Conservation (phyloP, 495 filamentous ascomycete species). For the Talaromyces stipitatus region DNA sequence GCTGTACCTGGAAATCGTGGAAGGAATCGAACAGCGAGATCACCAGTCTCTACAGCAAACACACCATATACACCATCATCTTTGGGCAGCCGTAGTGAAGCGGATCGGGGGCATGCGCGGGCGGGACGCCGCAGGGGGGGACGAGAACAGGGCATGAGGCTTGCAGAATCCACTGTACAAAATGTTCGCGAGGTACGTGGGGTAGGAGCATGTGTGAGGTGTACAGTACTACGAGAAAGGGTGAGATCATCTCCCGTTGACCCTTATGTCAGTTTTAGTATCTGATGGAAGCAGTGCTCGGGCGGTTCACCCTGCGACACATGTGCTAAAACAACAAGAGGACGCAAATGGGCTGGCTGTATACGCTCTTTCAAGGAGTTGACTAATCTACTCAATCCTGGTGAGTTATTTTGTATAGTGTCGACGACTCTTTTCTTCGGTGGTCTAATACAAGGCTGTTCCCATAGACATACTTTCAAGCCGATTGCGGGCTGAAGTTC, state of each 20-base stretch:
- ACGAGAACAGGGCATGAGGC: neutral
- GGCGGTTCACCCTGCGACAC: neutral
- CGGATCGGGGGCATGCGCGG: neutral
- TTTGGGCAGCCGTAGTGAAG: neutral
- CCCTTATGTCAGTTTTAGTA: neutral
- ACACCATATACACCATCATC: neutral
- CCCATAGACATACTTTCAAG: neutral
- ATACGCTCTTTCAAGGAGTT: neutral
- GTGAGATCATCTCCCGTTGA: neutral
- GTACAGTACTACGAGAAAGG: neutral
- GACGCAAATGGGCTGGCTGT: neutral
- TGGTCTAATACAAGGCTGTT: neutral
- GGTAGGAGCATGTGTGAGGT: neutral
- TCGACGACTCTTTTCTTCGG: neutral
- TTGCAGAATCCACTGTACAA: neutral
- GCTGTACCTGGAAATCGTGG: neutral
- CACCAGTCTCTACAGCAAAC: neutral
- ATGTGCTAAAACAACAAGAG: neutral
- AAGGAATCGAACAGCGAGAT: neutral
- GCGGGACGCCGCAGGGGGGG: neutral
- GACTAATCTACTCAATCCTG: neutral
- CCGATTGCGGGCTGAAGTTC: neutral
- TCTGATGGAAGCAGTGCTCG: neutral
- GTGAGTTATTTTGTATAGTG: neutral
- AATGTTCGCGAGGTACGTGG: conserved; percentile 1